These are phyloP conservation scores for Simplicillium aogashimaense DNA, from an alignment of 2,329 filamentous ascomycete genomes.

Conservation along the genomic window DNA sequence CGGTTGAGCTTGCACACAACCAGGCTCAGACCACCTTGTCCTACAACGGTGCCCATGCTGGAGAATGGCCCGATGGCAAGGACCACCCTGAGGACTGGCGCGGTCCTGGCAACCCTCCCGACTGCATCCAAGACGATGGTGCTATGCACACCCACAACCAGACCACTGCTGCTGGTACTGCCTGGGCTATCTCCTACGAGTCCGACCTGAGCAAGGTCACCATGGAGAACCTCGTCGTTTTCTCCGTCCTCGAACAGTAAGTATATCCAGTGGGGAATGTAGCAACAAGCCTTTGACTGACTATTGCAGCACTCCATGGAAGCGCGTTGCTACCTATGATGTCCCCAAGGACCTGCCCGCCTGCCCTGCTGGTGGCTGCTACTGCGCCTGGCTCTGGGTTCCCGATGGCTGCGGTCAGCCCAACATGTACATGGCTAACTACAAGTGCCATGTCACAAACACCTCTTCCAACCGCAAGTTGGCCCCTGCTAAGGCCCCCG, in stretches of 20 bases:
- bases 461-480: slow-evolving; percentile 24
- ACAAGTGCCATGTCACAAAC: slow-evolving; percentile 33
- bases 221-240: slow-evolving; percentile 41
- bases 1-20: slow-evolving; percentile 39
- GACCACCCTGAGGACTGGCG: slow-evolving; percentile 34
- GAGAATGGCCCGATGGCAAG: slow-evolving; percentile 36
- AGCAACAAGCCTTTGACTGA: background rate
- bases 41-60: slow-evolving; percentile 23
- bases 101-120: slow-evolving; percentile 19
- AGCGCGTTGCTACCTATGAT: slow-evolving; percentile 11
- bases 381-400: slow-evolving; percentile 16
- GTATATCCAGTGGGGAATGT: slow-evolving; percentile 5
- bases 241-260: slow-evolving; percentile 32
- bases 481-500: slow-evolving; percentile 24
- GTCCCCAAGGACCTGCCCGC: slow-evolving; percentile 12
- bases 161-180: slow-evolving; percentile 32
- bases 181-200: slow-evolving; percentile 40
- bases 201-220: slow-evolving; percentile 33
- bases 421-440: slow-evolving; percentile 32
- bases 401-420: slow-evolving; percentile 12
- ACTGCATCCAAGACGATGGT: slow-evolving; percentile 24
- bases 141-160: slow-evolving; percentile 35
- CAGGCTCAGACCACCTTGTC: slow-evolving; percentile 36
- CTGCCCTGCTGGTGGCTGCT: slow-evolving; percentile 13
- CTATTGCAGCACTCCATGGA: slow-evolving; percentile 11